Conservation (phyloP, 208 protist species). For the Trypanosoma mega region DNA sequence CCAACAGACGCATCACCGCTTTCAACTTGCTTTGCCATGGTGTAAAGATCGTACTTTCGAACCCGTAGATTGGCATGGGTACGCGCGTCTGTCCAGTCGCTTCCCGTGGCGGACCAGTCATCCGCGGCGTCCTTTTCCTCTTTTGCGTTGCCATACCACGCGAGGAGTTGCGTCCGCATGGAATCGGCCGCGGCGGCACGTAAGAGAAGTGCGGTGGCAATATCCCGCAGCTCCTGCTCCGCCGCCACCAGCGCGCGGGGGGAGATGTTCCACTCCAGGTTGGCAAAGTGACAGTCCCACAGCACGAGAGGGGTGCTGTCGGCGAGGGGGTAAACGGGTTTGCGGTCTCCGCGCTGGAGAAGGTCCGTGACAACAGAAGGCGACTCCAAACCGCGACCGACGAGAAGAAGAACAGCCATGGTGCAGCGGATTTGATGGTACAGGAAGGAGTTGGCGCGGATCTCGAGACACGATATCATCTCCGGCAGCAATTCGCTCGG, state of each 20-base stretch:
- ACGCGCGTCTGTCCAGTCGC: slow-evolving; percentile 73
- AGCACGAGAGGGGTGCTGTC: slow-evolving; percentile 77
- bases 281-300: slow-evolving; percentile 80
- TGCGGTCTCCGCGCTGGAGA: slow-evolving; percentile 66
- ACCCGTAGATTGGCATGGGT: slow-evolving; percentile 45
- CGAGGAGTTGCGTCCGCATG: slow-evolving; percentile 68
- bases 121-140: slow-evolving; percentile 28
- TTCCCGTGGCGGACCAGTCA: slow-evolving; percentile 65
- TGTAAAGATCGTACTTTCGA: slow-evolving; percentile 48
- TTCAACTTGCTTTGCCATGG: slow-evolving; percentile 17
- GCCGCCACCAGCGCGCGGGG: slow-evolving; percentile 40
- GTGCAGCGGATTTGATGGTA: slow-evolving; percentile 97
- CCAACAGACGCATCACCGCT: slow-evolving; percentile 11
- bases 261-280: slow-evolving; percentile 62
- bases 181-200: slow-evolving; percentile 43
- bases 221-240: slow-evolving; percentile 76
- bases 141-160: slow-evolving; percentile 48
- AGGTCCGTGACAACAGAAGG: slow-evolving; percentile 57
- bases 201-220: slow-evolving; percentile 66
- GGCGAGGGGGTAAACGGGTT: slow-evolving; percentile 76
- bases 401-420: slow-evolving; percentile 90
- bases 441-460: slow-evolving; percentile 94
- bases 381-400: slow-evolving; percentile 75
- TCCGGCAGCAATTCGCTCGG: slow-evolving; percentile 54
- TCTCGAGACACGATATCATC: slow-evolving; percentile 84